Conservation (phyloP, 1,284 basidiomycete genomes). For the Cutaneotrichosporon curvatum region DNA sequence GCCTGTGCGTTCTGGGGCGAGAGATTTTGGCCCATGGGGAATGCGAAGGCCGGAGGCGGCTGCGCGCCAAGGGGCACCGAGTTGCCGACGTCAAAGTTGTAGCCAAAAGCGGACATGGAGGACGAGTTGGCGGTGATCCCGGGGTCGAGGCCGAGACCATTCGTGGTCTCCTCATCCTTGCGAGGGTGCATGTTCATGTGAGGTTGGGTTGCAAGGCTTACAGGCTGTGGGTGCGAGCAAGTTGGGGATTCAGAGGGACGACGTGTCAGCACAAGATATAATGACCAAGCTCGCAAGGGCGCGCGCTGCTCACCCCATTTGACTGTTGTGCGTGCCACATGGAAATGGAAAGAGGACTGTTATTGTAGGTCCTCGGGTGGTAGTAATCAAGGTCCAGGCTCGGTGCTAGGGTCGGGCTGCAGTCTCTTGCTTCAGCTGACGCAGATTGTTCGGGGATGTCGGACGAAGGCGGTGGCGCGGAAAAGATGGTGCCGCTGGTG, state of each 20-base stretch:
- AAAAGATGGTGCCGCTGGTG: too few relatives aligned
- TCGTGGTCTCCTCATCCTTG: constrained; percentile 5
- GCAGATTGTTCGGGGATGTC: too few relatives aligned
- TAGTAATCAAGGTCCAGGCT: too few relatives aligned
- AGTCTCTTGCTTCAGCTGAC: too few relatives aligned
- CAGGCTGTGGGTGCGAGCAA: too few relatives aligned
- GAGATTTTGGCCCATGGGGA: background rate
- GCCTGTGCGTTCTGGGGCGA: background rate
- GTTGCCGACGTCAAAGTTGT: background rate
- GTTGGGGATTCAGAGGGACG: background rate
- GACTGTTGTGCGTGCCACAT: constrained; percentile 14
- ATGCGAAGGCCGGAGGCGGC: background rate
- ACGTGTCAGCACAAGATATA: background rate
- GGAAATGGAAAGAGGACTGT: background rate
- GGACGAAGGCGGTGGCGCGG: too few relatives aligned
- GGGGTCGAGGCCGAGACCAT: constrained; percentile 11
- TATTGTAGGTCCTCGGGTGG: background rate
- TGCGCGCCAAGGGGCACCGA: background rate
- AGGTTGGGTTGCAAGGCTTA: constrained; percentile 6
- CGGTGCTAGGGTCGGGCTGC: too few relatives aligned
- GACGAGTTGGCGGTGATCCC: constrained; percentile 5
- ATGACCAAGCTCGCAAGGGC: background rate
- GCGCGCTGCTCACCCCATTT: constrained; percentile 4
- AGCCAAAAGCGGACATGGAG: background rate
- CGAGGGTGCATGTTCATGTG: constrained; percentile 2